Percentiles rank a stretch among this genome's conserved stretches.
phyloP scores from a whole-genome alignment of 192 early-diverging fungal species.

The Phycomyces nitens region DNA sequence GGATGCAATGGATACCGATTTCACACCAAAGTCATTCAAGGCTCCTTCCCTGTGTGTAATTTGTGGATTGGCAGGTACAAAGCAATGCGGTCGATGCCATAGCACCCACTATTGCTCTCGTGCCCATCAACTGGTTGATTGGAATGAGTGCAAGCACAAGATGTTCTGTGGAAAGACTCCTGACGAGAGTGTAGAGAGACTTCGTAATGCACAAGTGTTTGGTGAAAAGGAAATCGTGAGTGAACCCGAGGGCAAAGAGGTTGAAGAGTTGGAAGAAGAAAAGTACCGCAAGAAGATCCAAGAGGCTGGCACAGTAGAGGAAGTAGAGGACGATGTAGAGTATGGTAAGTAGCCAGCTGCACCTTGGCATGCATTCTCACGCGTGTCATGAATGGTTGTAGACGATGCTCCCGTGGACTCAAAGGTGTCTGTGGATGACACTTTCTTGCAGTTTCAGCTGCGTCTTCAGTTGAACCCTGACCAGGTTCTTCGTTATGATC shows the following conservation, averaged over 20 bases:
- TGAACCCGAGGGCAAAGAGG: constrained; percentile 57
- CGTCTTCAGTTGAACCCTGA: constrained; percentile 71
- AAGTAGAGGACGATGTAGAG: constrained; percentile 37
- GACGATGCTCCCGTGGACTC: constrained; percentile 61
- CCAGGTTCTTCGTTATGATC: constrained; percentile 80
- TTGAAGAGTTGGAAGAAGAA: constrained; percentile 46
- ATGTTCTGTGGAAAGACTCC: constrained; percentile 44
- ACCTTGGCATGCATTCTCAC: no score
- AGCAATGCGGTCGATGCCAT: constrained; percentile 78
- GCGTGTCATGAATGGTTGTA: no score
- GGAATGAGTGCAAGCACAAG: constrained; percentile 73
- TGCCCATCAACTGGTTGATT: constrained; percentile 82
- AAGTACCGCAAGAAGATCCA: constrained; percentile 11
- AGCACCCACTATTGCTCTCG: constrained; percentile 74
- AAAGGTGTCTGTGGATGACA: constrained; percentile 79
- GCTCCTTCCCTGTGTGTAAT: constrained; percentile 53
- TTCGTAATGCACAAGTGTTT: constrained; percentile 40
- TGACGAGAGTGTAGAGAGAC: constrained; percentile 24
- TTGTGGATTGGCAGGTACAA: constrained; percentile 69
- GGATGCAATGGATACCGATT: constrained; percentile 31
- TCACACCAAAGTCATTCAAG: constrained; percentile 19
- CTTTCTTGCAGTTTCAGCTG: constrained; percentile 89
- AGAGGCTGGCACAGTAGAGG: constrained; percentile 42
- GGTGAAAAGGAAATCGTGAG: constrained; percentile 65
- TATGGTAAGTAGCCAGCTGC: constrained; percentile 1